These are phyloP conservation scores for Colletotrichum chrysophilum DNA, from an alignment of 2,329 filamentous ascomycete genomes.

Conservation along the genomic window DNA sequence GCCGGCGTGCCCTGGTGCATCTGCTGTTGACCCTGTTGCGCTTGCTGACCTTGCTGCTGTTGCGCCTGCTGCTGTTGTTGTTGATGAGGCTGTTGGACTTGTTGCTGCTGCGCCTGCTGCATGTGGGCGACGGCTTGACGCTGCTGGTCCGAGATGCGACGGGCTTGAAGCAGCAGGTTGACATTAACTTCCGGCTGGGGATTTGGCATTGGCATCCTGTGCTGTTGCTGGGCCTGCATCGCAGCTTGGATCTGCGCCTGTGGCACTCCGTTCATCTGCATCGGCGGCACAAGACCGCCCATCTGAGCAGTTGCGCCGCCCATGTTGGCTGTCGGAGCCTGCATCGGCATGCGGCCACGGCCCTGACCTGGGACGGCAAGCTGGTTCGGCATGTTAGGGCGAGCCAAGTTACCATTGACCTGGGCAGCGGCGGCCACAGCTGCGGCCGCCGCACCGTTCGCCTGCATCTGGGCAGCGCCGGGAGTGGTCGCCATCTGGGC, in stretches of 20 bases:
- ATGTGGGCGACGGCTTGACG: slow-evolving; percentile 52
- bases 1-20: slow-evolving; percentile 32
- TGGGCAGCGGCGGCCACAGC: neutral
- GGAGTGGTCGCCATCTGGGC: slow-evolving; percentile 50
- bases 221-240: slow-evolving; percentile 50
- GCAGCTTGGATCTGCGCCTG: slow-evolving; percentile 73
- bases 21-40: slow-evolving; percentile 38
- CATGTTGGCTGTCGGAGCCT: slow-evolving; percentile 58
- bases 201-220: slow-evolving; percentile 62
- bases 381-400: slow-evolving; percentile 49
- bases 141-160: slow-evolving; percentile 71
- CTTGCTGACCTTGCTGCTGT: slow-evolving; percentile 34
- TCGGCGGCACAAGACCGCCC: slow-evolving; percentile 55
- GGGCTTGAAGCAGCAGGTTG: slow-evolving; percentile 66
- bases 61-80: slow-evolving; percentile 54
- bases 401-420: slow-evolving; percentile 35
- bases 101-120: slow-evolving; percentile 35
- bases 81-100: slow-evolving; percentile 54
- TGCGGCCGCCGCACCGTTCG: slow-evolving; percentile 27
- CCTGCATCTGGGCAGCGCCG: slow-evolving; percentile 27
- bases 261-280: slow-evolving; percentile 68
- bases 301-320: slow-evolving; percentile 53
- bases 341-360: slow-evolving; percentile 58
- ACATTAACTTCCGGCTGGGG: slow-evolving; percentile 58
- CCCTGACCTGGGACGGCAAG: slow-evolving; percentile 50